Evolutionary conservation across 371 early-diverging fungal species (phyloP), one percentile per base, ranked within the genome.

Genomic region (Mortierella sp.): DNA sequence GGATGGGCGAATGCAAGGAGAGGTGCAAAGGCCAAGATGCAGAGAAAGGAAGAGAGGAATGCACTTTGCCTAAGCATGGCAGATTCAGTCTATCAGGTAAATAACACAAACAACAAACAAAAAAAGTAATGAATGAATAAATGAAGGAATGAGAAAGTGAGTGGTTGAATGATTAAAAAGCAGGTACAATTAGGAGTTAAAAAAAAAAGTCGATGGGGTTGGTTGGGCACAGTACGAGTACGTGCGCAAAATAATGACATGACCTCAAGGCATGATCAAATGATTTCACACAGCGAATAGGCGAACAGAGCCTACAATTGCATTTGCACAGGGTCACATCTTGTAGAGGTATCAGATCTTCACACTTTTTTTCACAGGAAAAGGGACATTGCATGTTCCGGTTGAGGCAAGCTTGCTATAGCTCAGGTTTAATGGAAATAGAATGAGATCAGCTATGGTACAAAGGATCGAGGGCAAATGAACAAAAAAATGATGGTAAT

Each of bases 1-100:
- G 76, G 76, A 59, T 70, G 71, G 43, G 76, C 52, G n/a, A 51
- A 37, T 22, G 40, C 47, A 55, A 37, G 10, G 1, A 52, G 11
- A 16, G 35, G 67, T 26, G 47, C 54, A 35, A 70, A 43, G 57
- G 55, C 74, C 54, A 73, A 45, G 18, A 61, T 32, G n/a, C 45
- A 58, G 57, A 66, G 51, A 58, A 62, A 26, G 26, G 54, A 10
- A 4, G 49, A 22, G 40, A 62, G 52, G 62, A 55, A 55, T 20
- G 73, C 58, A 43, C 69, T 68, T 55, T 66, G 66, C 70, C 78
- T 59, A 73, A 43, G 78, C 78, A 78, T 77, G 72, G 47, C 72
- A 37, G 63, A 47, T 58, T 58, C 35, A 64, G 39, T 14, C n/a
- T 5, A 26, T 35, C 24, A 37, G 16, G 18, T 16, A 32, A 63